Percentiles rank a stretch among this genome's conserved stretches.
phyloP scores from a whole-genome alignment of 2,329 filamentous ascomycete genomes.

The Cytospora chrysosperma region DNA sequence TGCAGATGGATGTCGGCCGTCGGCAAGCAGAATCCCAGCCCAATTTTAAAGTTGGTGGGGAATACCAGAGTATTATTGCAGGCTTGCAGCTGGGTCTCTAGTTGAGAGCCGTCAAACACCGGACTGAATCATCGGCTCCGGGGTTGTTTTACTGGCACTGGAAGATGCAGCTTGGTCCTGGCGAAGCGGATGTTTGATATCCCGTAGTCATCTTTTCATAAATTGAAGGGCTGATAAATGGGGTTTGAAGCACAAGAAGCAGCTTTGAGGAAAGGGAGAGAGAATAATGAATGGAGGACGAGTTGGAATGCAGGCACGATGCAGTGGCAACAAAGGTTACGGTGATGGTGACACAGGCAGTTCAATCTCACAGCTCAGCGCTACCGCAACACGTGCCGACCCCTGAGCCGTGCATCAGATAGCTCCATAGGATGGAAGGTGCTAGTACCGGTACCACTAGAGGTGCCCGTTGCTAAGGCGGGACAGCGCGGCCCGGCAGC shows the following conservation, averaged over 20 bases:
- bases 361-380: neutral
- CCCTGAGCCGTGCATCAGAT: neutral
- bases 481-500: neutral
- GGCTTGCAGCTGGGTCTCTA: neutral
- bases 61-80: neutral
- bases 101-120: neutral
- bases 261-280: neutral
- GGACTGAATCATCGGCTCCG: neutral
- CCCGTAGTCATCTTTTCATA: neutral
- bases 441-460: no score
- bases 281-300: neutral
- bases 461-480: neutral
- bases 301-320: neutral
- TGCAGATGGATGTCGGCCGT: neutral
- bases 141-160: neutral
- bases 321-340: neutral
- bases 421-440: neutral
- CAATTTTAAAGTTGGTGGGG: neutral
- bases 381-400: neutral
- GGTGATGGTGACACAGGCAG: neutral
- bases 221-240: neutral
- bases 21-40: neutral
- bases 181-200: neutral
- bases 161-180: neutral
- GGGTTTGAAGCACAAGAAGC: neutral